Evolutionary conservation across 2,329 filamentous ascomycete species (phyloP), one percentile per base, ranked within the genome.

Genomic region (Cercospora sp.): DNA sequence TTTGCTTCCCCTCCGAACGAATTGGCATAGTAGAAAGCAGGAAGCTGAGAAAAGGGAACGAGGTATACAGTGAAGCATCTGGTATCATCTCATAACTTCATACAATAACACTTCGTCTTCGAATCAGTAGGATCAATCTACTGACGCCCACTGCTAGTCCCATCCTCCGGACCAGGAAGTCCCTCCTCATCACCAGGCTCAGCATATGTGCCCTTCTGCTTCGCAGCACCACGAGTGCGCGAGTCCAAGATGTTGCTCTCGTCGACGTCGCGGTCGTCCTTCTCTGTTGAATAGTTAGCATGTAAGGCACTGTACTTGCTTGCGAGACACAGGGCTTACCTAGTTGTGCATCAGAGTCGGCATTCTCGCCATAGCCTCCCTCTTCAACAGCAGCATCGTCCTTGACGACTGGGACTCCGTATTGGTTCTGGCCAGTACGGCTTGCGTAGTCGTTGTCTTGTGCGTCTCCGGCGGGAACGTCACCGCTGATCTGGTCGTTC

Each of bases 161-260:
- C 73, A 70, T 74, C 73, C 9, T 74, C 69, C 26, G 71, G 48
- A 28, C 69, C 69, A 3, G 75, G 75, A 39, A 77, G 60, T 57
- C 75, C 80, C 76, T 85, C 84, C 65, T 85, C 83, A 70, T 86
- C 84, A 31, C 82, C 81, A n/a, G 83, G 84, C 79, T 86, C 84
- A 1, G 74, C 70, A 71, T 86, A 86, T 0, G 78, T 77, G 18
- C 83, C 83, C 39, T 76, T 69, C 48, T 77, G 39, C 77, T 83
- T 83, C 0, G 81, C 74, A 0, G 82, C 83, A 65, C 83, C 83
- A 18, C 84, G 79, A 7, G 83, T 85, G 31, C 83, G 81, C 28
- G 75, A 77, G 3, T 81, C 77, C 5, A 86, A 72, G 45, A 86
- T 84, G 69, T 85, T 85, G 64, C 67, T 73, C 69, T 79, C 65